Percentiles rank a stretch among this genome's conserved stretches.
These are phyloP conservation scores for Coemansia sp. DNA, from an alignment of 192 early-diverging fungal species.

Conservation along the genomic window DNA sequence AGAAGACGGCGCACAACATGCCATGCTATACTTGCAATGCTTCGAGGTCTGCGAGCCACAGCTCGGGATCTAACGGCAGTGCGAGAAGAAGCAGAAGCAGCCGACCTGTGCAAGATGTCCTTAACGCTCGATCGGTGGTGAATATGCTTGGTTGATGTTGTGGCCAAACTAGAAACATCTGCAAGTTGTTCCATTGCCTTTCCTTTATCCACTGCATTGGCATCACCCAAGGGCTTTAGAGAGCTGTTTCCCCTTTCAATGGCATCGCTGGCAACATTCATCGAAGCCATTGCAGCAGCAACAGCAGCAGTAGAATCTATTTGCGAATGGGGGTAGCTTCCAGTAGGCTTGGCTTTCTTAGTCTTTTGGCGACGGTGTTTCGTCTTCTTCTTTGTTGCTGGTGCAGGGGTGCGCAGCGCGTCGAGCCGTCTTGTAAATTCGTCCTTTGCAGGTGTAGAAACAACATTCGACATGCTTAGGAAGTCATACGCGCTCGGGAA, in stretches of 20 bases:
- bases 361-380: neutral
- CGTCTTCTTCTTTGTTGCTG: constrained; percentile 14
- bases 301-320: no score
- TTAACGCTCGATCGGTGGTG: neutral
- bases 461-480: constrained; percentile 18
- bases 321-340: neutral
- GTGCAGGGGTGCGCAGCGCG: constrained; percentile 31
- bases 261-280: neutral
- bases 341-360: constrained; percentile 20
- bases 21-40: constrained; percentile 26
- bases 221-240: neutral
- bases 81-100: constrained; percentile 5
- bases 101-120: neutral
- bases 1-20: constrained; percentile 47
- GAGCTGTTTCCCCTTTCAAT: neutral
- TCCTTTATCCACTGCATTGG: neutral
- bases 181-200: neutral
- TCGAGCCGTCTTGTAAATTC: constrained; percentile 41
- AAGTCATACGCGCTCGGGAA: constrained; percentile 41
- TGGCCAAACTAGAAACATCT: neutral
- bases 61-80: constrained; percentile 13
- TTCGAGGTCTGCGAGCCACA: constrained; percentile 27
- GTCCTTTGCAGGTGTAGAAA: constrained; percentile 21
- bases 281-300: neutral
- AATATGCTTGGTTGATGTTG: neutral